phyloP scores from a whole-genome alignment of 805 yeast species.

The Candida fluviatilis region DNA sequence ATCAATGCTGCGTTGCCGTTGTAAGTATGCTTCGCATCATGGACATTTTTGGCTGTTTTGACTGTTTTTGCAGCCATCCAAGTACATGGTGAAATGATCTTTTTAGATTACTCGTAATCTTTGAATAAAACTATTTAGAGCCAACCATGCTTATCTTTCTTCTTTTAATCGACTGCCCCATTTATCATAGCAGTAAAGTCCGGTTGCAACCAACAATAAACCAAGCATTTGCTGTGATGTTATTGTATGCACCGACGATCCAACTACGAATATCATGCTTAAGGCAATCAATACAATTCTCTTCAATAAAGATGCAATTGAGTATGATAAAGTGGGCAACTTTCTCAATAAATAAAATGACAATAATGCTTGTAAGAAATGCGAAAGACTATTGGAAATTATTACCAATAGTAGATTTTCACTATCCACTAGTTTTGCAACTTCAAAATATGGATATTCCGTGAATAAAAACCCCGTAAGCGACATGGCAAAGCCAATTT shows the following conservation, averaged over 20 bases:
- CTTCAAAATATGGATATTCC: conserved; percentile 42
- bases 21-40: too few species aligned
- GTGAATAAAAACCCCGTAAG: conserved; percentile 67
- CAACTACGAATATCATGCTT: conserved; percentile 54
- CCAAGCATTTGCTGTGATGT: conserved; percentile 47
- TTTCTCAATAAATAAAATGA: conserved; percentile 79
- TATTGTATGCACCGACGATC: conserved; percentile 17
- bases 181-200: conserved; percentile 60
- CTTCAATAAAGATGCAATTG: conserved; percentile 84
- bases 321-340: conserved; percentile 79
- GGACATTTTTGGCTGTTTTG: too few species aligned
- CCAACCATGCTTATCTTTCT: too few species aligned
- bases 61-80: too few species aligned
- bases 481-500: conserved; percentile 66
- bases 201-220: conserved; percentile 46
- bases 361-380: conserved; percentile 73
- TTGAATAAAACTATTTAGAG: too few species aligned
- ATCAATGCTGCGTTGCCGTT: too few species aligned
- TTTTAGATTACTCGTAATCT: too few species aligned
- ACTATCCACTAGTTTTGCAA: conserved; percentile 16
- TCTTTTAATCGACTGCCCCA: conserved; percentile 42
- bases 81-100: too few species aligned
- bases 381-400: conserved; percentile 66
- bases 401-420: conserved; percentile 45
- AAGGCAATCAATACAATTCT: conserved; percentile 79